These are phyloP conservation scores for Aureobasidium leucospermi DNA, from an alignment of 2,329 filamentous ascomycete genomes.

Conservation along the genomic window DNA sequence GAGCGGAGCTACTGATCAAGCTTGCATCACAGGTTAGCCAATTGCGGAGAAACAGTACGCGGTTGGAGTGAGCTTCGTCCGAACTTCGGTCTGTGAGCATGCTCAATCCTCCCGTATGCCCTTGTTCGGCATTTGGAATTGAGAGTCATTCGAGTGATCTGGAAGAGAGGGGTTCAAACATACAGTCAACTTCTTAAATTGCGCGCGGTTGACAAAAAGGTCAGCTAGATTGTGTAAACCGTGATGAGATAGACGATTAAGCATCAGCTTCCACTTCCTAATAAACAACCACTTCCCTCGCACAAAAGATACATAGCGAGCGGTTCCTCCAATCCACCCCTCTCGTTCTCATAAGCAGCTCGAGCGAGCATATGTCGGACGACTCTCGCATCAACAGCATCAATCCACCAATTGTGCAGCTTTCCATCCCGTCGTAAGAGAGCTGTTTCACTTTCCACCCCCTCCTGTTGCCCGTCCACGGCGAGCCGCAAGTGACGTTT, in stretches of 20 bases:
- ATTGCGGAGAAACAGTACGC: conserved; percentile 9
- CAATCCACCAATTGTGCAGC: not conserved
- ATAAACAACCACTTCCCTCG: too few relatives aligned
- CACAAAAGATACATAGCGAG: not conserved
- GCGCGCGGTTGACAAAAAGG: not conserved
- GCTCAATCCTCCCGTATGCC: not conserved
- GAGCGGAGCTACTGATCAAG: not conserved
- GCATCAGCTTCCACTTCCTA: not conserved
- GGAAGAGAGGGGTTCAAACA: not conserved
- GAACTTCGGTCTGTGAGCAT: not conserved
- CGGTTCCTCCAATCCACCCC: not conserved
- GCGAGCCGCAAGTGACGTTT: not conserved
- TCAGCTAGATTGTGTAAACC: not conserved
- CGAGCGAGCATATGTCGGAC: too few relatives aligned
- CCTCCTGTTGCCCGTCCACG: not conserved
- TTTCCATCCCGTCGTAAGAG: not conserved
- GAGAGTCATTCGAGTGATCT: not conserved
- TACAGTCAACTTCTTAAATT: too few relatives aligned
- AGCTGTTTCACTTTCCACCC: conserved; percentile 1
- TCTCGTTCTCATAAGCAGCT: not conserved
- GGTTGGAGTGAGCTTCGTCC: not conserved
- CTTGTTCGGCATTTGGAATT: conserved; percentile 10
- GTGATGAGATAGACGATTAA: not conserved
- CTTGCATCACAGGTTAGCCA: conserved; percentile 1
- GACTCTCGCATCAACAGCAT: too few relatives aligned